Percentiles rank a stretch among this genome's conserved stretches.
phyloP scores from a whole-genome alignment of 495 filamentous ascomycete genomes.

The Penicillium goetzii region DNA sequence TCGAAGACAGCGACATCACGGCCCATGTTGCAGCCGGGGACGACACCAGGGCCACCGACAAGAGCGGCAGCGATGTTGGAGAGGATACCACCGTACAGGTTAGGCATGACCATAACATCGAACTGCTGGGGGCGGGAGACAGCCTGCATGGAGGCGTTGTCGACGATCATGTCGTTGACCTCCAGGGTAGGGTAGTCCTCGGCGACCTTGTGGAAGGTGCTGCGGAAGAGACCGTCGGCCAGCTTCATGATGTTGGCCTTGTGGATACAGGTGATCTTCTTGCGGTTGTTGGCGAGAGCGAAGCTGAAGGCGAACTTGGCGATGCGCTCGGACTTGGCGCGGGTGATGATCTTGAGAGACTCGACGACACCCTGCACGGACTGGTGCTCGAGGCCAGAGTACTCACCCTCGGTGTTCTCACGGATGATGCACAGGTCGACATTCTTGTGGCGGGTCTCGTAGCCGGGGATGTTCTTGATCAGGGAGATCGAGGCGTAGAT shows the following conservation, averaged over 20 bases:
- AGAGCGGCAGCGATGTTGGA: constrained; percentile 98
- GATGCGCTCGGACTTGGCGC: constrained; percentile 97
- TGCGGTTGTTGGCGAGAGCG: constrained; percentile 94
- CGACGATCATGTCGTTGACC: constrained; percentile 98
- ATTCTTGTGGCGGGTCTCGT: constrained; percentile 93
- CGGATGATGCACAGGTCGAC: constrained; percentile 99
- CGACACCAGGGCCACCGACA: constrained; percentile 96
- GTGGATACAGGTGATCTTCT: constrained; percentile 99
- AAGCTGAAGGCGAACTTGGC: constrained; percentile 98
- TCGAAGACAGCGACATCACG: constrained; percentile 98
- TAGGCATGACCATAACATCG: constrained; percentile 99
- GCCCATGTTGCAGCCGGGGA: constrained; percentile 99
- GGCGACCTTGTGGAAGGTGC: constrained; percentile 90
- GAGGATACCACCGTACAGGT: constrained; percentile 97
- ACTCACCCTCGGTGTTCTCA: constrained; percentile 99
- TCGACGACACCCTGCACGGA: constrained; percentile 96
- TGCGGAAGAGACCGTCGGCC: constrained; percentile 96
- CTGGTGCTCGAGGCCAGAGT: constrained; percentile 98
- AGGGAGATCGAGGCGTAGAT: constrained; percentile 98
- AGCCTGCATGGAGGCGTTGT: constrained; percentile 99
- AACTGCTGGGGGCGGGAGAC: constrained; percentile 96
- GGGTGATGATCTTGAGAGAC: constrained; percentile 99
- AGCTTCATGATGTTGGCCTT: constrained; percentile 99
- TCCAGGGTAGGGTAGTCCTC: constrained; percentile 92
- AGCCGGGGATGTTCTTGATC: constrained; percentile 99